Evolutionary conservation across 73 alveolate genomes (phyloP).

Genomic region (Paramecium pentaurelia): DNA sequence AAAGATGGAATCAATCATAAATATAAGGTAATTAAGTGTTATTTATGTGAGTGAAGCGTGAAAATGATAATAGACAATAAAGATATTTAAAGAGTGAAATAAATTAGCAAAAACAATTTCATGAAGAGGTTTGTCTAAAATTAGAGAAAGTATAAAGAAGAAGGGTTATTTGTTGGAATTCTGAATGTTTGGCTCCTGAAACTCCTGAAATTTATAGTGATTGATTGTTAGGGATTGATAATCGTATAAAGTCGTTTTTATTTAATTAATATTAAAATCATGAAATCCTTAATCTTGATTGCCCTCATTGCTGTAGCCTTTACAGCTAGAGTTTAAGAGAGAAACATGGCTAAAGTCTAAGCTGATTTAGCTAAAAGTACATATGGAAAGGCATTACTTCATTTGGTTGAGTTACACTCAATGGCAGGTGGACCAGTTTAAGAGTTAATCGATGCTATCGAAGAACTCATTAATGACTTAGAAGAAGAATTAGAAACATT

Average conservation of each 20-base stretch:
- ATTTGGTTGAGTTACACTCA: conserved; percentile 18
- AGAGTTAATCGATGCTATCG: conserved; percentile 48
- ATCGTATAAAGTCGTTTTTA: conserved; percentile 3
- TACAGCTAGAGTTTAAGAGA: conserved; percentile 7
- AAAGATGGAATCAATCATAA: conserved; percentile 13
- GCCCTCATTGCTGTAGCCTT: conserved; percentile 41
- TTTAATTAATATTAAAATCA: not conserved
- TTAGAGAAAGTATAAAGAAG: not conserved
- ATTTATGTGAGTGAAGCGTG: not conserved
- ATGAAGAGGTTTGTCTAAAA: not conserved
- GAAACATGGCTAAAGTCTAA: conserved; percentile 34
- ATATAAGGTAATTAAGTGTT: not conserved
- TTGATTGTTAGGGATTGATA: not conserved
- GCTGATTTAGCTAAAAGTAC: conserved; percentile 15
- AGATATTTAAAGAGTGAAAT: not conserved
- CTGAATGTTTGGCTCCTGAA: not conserved
- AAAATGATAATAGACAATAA: not conserved
- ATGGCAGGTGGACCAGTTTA: conserved; percentile 52
- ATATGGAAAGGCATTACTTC: conserved; percentile 21
- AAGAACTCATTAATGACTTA: conserved; percentile 32
- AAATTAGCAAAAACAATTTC: not conserved
- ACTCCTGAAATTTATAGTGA: not conserved
- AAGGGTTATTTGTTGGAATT: not conserved
- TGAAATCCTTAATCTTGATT: conserved; percentile 26
- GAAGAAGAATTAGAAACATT: not conserved